Evolutionary conservation across 179 eudicot genomes (phyloP), one percentile per base, ranked within the genome.

Genomic region (Amaranthus tricolor): DNA sequence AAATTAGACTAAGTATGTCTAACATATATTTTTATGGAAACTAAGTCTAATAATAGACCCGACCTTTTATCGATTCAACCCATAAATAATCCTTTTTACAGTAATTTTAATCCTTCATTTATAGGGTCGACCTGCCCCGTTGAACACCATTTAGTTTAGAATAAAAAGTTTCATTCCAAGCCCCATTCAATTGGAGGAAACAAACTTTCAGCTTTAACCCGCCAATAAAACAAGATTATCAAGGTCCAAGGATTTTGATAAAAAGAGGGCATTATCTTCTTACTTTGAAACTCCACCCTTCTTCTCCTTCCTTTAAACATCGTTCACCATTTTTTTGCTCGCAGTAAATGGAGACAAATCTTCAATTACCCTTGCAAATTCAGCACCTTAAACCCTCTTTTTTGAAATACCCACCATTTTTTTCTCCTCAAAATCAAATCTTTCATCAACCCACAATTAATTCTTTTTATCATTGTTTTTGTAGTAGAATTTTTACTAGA

Each of bases 261-360:
- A 0, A 40, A 51, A 9, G 5, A 44, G 21, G 15, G 20, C 80
- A 72, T 80, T 77, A 81, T 81, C 84, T 68, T 68, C 63, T 73
- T 43, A 8, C 51, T 73, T 73, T 73, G 61, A 73, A 81, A 44
- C 78, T 62, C 84, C 52, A 63, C 80, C 75, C 10, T 71, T 68
- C 62, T 53, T 45, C 65, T 49, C 31, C 66, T 12, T 45, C 73
- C 43, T 1, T 60, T 45, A 68, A 76, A 4, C 40, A 16, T 40
- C 8, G 44, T 16, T 16, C 59, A 60, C 6, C 70, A 59, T 19
- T 59, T 59, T 59, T 7, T 12, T 9, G 47, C 54, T 61, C 19
- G 5, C 66, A 4, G 9, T 72, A 76, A 75, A 82, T 84, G 87
- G 77, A 55, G 71, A 59, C 75, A 49, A 79, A 78, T 58, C 74